Conservation (phyloP, 805 yeast species). For the Lachancea meyersii region DNA sequence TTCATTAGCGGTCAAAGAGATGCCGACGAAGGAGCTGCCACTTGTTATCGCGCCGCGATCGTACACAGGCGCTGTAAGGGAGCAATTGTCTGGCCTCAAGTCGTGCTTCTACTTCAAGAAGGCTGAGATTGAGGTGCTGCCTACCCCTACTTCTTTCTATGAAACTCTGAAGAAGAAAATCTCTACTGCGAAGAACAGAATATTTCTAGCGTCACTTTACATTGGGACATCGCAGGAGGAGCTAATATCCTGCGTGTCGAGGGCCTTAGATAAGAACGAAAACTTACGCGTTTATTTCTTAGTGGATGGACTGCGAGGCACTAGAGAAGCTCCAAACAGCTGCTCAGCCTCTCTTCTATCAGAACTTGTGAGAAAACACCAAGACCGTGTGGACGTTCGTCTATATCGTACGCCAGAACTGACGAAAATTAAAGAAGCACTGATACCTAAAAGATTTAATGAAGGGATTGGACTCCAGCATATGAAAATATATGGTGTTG, state of each 20-base stretch:
- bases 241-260: conserved; percentile 53
- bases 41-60: not conserved
- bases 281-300: conserved; percentile 64
- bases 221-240: conserved; percentile 80
- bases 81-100: conserved; percentile 12
- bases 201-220: conserved; percentile 81
- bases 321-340: conserved; percentile 79
- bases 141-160: conserved; percentile 71
- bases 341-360: conserved; percentile 75
- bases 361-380: conserved; percentile 56
- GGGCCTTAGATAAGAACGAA: conserved; percentile 54
- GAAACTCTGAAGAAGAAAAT: conserved; percentile 57
- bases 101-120: conserved; percentile 50
- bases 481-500: conserved; percentile 95
- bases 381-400: conserved; percentile 67
- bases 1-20: not conserved
- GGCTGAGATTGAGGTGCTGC: conserved; percentile 55
- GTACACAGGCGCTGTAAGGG: conserved; percentile 15
- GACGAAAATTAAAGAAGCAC: conserved; percentile 53
- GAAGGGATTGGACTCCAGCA: conserved; percentile 93
- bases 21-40: not conserved
- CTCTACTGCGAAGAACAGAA: conserved; percentile 49
- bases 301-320: conserved; percentile 85
- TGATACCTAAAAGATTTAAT: conserved; percentile 78
- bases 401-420: conserved; percentile 88